Evolutionary conservation across 805 yeast species (phyloP), one percentile per base, ranked within the genome.

Genomic region (Saccharomycopsis fibuligera): DNA sequence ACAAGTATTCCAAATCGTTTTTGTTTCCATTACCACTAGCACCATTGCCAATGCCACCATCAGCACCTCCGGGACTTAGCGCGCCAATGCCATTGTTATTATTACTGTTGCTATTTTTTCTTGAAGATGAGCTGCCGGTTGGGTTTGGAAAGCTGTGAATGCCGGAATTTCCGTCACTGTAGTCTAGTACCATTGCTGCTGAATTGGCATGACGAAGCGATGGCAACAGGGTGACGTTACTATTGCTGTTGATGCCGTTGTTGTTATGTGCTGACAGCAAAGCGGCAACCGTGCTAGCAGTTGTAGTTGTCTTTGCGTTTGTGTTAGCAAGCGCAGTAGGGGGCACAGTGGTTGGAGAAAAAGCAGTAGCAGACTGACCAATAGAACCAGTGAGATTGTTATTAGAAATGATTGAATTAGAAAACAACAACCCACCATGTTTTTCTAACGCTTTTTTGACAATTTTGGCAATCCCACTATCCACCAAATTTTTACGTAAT

Each of bases 401-500:
- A 12, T 33, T 33, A n/a, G 41, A 35, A 16, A 37, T 38, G 35
- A 36, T 23, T 31, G 22, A 38, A 40, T 31, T 33, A 6, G 37
- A 9, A 33, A 33, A 33, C 37, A 33, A 24, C 12, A 35, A 17
- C 41, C 50, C 48, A n/a, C 44, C 43, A 44, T 49, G 42, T 33
- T 38, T 38, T 10, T 22, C 35, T 12, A 51, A 31, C 8, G 51
- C 49, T 19, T 41, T 24, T 31, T 49, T 50, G n/a, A 52, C 44
- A 12, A 46, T 8, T 3, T 41, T 41, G 3, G 56, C 51, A 40
- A 68, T 60, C 10, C 70, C 70, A 46, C 66, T 61, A 24, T 45
- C 41, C 17, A 45, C 52, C 30, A 68, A 57, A 40, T 53, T 55
- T 10, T 49, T 53, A 16, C 72, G 49, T 9, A 67, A 56, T 6